Conservation (phyloP, 257 asterid species). For the Solanum ossicruentum region DNA sequence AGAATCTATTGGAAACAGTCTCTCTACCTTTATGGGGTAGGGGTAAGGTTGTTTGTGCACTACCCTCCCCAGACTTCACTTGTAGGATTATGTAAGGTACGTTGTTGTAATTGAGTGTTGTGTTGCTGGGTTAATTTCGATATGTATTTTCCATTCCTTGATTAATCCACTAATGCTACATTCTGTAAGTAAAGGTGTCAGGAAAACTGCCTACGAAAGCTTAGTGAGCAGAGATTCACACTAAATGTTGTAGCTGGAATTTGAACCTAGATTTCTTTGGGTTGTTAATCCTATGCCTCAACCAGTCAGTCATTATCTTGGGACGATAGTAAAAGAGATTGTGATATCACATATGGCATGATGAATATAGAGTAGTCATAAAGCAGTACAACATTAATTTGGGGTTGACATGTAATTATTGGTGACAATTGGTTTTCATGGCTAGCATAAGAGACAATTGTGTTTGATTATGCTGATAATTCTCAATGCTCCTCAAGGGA, state of each 20-base stretch:
- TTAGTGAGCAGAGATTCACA: neutral
- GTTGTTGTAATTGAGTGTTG: neutral
- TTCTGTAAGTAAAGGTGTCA: neutral
- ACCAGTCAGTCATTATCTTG: neutral
- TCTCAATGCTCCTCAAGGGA: neutral
- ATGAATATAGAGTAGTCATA: neutral
- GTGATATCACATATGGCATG: neutral
- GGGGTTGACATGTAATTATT: neutral
- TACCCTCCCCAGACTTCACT: neutral
- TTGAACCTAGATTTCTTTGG: neutral
- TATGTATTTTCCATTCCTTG: neutral
- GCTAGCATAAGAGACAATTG: neutral
- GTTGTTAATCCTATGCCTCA: neutral
- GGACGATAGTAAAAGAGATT: neutral
- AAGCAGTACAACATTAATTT: neutral
- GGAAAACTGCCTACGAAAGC: neutral
- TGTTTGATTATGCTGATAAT: neutral
- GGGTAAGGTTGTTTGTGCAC: neutral
- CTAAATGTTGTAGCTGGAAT: neutral
- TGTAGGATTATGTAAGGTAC: neutral
- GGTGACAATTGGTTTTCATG: neutral
- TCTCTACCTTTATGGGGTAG: neutral
- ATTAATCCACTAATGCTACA: neutral
- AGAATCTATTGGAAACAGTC: neutral
- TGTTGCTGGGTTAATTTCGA: neutral